Evolutionary conservation across 495 filamentous ascomycete genomes (phyloP).

Genomic region (Elaphomyces granulatus): DNA sequence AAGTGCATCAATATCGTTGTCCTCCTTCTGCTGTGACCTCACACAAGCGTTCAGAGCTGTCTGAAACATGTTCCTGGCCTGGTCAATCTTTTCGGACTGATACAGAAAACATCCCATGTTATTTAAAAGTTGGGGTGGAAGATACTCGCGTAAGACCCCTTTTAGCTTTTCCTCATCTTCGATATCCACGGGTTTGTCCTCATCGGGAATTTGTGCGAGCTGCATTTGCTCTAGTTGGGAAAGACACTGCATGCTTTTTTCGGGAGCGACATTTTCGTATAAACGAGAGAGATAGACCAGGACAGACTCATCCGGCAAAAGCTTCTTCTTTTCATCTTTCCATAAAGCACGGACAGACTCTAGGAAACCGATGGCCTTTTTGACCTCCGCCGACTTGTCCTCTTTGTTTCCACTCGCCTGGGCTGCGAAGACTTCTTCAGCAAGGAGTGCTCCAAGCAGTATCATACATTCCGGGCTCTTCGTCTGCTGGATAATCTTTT

Average conservation of each 20-base stretch:
- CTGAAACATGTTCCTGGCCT: constrained; percentile 79
- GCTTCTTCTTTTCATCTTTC: constrained; percentile 78
- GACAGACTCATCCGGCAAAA: constrained; percentile 69
- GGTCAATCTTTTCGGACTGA: constrained; percentile 64
- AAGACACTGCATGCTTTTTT: constrained; percentile 82
- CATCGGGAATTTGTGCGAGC: constrained; percentile 53
- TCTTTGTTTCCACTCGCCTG: constrained; percentile 62
- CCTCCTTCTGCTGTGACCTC: constrained; percentile 45
- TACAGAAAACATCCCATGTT: constrained; percentile 95
- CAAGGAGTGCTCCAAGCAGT: constrained; percentile 74
- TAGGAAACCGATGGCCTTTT: constrained; percentile 68
- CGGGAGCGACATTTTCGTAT: constrained; percentile 72
- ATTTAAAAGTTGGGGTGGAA: constrained; percentile 86
- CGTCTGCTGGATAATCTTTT: constrained; percentile 76
- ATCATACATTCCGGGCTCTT: constrained; percentile 87
- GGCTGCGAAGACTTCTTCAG: constrained; percentile 79
- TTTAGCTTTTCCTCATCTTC: constrained; percentile 46
- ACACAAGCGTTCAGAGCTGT: constrained; percentile 75
- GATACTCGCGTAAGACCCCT: constrained; percentile 48
- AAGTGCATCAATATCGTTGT: constrained; percentile 72
- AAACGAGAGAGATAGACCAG: constrained; percentile 81
- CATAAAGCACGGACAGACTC: constrained; percentile 77
- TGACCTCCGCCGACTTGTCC: constrained; percentile 67
- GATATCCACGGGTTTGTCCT: constrained; percentile 51
- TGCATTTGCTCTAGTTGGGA: constrained; percentile 82